phyloP scores from a whole-genome alignment of 202 grass and related monocot species.

The Miscanthus sacchariflorus region DNA sequence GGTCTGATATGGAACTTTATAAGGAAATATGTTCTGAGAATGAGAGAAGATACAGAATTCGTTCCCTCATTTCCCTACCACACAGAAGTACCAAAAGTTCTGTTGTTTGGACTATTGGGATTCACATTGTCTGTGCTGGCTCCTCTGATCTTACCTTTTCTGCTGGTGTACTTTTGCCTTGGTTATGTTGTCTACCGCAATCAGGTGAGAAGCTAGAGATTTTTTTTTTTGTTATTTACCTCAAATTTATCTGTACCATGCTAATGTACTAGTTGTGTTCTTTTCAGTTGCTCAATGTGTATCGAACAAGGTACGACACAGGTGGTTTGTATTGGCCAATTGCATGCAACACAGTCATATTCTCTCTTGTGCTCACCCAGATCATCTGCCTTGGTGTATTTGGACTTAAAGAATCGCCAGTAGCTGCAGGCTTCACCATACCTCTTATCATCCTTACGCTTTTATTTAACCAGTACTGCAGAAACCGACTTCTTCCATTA shows the following conservation, averaged over 20 bases:
- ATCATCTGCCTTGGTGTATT: conserved; percentile 89
- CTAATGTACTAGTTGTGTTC: conserved; percentile 29
- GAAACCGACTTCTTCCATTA: conserved; percentile 74
- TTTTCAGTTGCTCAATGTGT: conserved; percentile 89
- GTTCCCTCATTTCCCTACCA: conserved; percentile 91
- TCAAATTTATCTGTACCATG: conserved; percentile 3
- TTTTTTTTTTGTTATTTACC: background rate
- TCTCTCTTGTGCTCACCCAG: conserved; percentile 87
- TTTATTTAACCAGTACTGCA: conserved; percentile 94
- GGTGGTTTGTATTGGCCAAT: conserved; percentile 89
- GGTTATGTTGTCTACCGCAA: conserved; percentile 92
- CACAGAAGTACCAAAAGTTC: conserved; percentile 85
- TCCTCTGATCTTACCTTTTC: conserved; percentile 88
- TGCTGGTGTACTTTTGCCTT: conserved; percentile 92
- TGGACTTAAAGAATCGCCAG: conserved; percentile 73
- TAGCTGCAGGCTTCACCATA: conserved; percentile 78
- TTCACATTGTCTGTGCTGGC: conserved; percentile 85
- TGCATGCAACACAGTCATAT: conserved; percentile 78
- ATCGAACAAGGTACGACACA: conserved; percentile 83
- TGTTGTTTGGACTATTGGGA: conserved; percentile 78
- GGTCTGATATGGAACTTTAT: conserved; percentile 70
- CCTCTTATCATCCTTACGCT: conserved; percentile 83
- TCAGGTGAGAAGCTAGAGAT: conserved; percentile 65
- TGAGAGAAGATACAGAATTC: conserved; percentile 63
- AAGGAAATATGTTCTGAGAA: conserved; percentile 75